A percentile compares a stretch with the other conserved stretches of the same genome.
These are phyloP conservation scores for Penicillium corylophilum DNA, from an alignment of 2,329 filamentous ascomycete genomes.

Conservation along the genomic window DNA sequence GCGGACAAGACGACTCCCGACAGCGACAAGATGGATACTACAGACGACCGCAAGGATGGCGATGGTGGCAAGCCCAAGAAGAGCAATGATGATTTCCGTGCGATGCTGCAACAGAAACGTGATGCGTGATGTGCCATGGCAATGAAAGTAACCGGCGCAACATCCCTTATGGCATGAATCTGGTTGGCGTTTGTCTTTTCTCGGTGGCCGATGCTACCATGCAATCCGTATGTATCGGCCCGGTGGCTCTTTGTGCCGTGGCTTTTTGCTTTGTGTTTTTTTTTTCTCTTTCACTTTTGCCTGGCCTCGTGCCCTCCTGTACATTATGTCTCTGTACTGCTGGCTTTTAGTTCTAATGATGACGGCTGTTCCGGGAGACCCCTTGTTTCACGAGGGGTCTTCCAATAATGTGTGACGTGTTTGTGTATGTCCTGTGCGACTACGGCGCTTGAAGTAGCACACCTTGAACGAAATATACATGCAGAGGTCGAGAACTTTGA, in stretches of 20 bases:
- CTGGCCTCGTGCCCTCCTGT: slow-evolving; percentile 18
- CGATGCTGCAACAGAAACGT: slow-evolving; percentile 49
- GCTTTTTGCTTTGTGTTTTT: slow-evolving; percentile 5
- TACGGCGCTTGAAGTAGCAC: not conserved
- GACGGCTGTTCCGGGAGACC: slow-evolving; percentile 18
- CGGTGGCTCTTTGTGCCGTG: slow-evolving; percentile 8
- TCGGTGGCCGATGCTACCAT: slow-evolving; percentile 7
- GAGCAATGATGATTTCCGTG: slow-evolving; percentile 59
- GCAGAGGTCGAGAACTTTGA: not conserved
- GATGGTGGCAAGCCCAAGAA: slow-evolving; percentile 42
- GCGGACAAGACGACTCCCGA: slow-evolving; percentile 5
- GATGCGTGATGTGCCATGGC: slow-evolving; percentile 28
- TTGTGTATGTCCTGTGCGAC: not conserved
- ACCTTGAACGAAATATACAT: too few species aligned
- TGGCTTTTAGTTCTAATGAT: slow-evolving; percentile 25
- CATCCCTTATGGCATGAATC: slow-evolving; percentile 25
- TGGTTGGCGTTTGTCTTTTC: slow-evolving; percentile 26
- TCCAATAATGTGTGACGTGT: slow-evolving; percentile 6
- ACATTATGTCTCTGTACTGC: slow-evolving; percentile 23
- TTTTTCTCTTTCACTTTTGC: slow-evolving; percentile 8
- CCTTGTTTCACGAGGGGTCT: slow-evolving; percentile 3
- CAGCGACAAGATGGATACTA: slow-evolving; percentile 25
- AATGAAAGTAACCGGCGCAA: slow-evolving; percentile 19
- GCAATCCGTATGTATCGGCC: slow-evolving; percentile 10
- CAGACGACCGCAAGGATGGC: slow-evolving; percentile 29